Percentiles rank a stretch among this genome's conserved stretches.
These are phyloP conservation scores for Sugiyamaella boreocaroliniensis DNA, from an alignment of 805 yeast species.

Conservation along the genomic window DNA sequence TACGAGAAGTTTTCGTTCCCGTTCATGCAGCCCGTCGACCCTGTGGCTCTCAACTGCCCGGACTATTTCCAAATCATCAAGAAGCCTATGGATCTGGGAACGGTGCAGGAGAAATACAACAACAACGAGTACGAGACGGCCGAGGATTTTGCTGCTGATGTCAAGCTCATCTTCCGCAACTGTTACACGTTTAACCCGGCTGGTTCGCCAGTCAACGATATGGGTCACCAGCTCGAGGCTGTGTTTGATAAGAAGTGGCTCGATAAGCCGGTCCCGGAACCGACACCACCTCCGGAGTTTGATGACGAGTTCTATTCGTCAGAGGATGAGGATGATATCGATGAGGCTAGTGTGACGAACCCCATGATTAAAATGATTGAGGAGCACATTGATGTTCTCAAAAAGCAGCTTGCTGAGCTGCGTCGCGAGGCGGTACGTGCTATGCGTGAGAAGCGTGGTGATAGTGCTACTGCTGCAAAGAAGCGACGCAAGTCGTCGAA, in stretches of 20 bases:
- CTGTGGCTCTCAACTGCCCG: conserved; percentile 89
- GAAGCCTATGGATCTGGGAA: conserved; percentile 91
- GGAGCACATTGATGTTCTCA: conserved; percentile 79
- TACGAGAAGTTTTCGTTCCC: conserved; percentile 83
- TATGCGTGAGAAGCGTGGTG: conserved; percentile 37
- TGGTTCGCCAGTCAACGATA: conserved; percentile 90
- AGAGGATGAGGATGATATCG: conserved; percentile 29
- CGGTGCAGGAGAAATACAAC: conserved; percentile 69
- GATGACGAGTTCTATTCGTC: conserved; percentile 39
- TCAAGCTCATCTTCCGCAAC: conserved; percentile 75
- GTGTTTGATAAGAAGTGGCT: conserved; percentile 84
- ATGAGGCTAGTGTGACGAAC: conserved; percentile 57
- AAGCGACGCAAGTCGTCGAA: conserved; percentile 10
- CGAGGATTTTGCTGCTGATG: conserved; percentile 79
- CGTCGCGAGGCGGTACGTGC: conserved; percentile 44
- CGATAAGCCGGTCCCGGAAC: conserved; percentile 67
- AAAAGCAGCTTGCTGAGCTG: conserved; percentile 72
- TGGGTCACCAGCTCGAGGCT: conserved; percentile 89
- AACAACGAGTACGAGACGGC: conserved; percentile 86
- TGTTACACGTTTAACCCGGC: conserved; percentile 93
- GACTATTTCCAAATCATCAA: conserved; percentile 79
- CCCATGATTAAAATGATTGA: conserved; percentile 89
- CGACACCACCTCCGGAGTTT: conserved; percentile 46
- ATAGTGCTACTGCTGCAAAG: conserved; percentile 28
- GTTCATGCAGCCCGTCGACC: conserved; percentile 89